phyloP scores from a whole-genome alignment of 2,329 filamentous ascomycete species.

The Pseudogymnoascus sp. region DNA sequence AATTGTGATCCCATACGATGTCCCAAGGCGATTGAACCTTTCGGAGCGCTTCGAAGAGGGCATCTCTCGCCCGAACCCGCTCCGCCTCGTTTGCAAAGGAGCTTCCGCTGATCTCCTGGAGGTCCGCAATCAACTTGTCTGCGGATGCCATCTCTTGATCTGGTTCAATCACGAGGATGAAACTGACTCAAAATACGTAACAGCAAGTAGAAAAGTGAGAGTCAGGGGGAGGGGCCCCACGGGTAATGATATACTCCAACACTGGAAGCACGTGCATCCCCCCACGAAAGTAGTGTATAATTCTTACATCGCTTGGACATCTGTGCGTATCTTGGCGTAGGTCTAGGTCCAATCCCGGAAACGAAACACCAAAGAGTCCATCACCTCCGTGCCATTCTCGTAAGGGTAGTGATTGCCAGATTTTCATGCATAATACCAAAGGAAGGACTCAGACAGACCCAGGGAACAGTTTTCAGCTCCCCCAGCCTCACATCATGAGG shows the following conservation, averaged over 20 bases:
- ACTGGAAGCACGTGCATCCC: background rate
- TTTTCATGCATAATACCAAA: too few species aligned
- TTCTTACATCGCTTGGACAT: background rate
- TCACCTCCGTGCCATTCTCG: too few species aligned
- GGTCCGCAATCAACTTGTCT: slow-evolving; percentile 9
- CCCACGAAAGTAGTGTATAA: background rate
- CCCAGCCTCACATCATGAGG: background rate
- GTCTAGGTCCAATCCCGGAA: too few species aligned
- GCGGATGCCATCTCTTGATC: slow-evolving; percentile 7
- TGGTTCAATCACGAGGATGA: background rate
- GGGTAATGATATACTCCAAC: slow-evolving; percentile 10
- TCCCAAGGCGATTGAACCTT: slow-evolving; percentile 33
- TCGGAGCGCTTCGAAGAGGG: slow-evolving; percentile 26
- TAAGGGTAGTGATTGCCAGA: too few species aligned
- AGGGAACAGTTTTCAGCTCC: too few species aligned
- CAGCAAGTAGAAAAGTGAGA: slow-evolving; percentile 3
- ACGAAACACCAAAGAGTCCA: too few species aligned
- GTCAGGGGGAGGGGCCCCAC: slow-evolving; percentile 9
- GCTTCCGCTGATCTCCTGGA: slow-evolving; percentile 22
- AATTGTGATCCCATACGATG: slow-evolving; percentile 33
- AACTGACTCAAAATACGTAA: background rate
- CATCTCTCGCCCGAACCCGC: slow-evolving; percentile 28
- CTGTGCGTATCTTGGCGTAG: background rate
- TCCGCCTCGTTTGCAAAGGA: slow-evolving; percentile 31
- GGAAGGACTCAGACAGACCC: too few species aligned